phyloP scores from a whole-genome alignment of 768 basidiomycete species.

The Termitomyces sp. region DNA sequence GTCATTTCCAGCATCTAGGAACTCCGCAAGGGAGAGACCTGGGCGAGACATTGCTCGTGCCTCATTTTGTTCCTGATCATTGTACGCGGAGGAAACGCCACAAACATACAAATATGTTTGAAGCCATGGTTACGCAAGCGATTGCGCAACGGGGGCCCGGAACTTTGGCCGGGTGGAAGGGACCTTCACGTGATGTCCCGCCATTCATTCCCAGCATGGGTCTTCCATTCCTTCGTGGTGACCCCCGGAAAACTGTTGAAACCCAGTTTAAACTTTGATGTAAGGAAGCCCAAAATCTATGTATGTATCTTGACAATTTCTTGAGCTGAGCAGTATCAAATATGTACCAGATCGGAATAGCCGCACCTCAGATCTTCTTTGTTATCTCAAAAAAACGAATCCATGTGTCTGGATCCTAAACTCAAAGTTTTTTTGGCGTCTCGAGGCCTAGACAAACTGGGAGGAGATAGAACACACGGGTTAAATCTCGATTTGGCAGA shows the following conservation, averaged over 20 bases:
- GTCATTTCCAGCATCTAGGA: neutral
- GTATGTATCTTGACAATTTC: too few relatives aligned
- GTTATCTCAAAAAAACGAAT: slow-evolving; percentile 3
- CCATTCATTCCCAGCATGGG: neutral
- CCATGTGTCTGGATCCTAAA: neutral
- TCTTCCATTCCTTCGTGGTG: neutral
- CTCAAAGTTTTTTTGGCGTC: neutral
- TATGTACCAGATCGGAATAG: neutral
- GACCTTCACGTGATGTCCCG: neutral
- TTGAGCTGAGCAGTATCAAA: neutral
- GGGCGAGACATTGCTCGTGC: neutral
- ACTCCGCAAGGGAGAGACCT: neutral
- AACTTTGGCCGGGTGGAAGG: neutral
- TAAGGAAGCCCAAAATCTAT: neutral
- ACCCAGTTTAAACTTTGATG: neutral
- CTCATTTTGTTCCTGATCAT: neutral
- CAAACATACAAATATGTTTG: neutral
- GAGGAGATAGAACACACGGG: slow-evolving; percentile 7
- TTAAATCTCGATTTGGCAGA: slow-evolving; percentile 2
- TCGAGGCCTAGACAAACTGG: slow-evolving; percentile 2
- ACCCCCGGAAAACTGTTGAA: neutral
- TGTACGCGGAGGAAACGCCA: neutral
- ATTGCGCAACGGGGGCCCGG: neutral
- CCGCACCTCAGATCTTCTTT: slow-evolving; percentile 3
- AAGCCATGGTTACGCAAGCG: neutral